phyloP scores from a whole-genome alignment of 345 rosid genomes.

The Citrus maxima region DNA sequence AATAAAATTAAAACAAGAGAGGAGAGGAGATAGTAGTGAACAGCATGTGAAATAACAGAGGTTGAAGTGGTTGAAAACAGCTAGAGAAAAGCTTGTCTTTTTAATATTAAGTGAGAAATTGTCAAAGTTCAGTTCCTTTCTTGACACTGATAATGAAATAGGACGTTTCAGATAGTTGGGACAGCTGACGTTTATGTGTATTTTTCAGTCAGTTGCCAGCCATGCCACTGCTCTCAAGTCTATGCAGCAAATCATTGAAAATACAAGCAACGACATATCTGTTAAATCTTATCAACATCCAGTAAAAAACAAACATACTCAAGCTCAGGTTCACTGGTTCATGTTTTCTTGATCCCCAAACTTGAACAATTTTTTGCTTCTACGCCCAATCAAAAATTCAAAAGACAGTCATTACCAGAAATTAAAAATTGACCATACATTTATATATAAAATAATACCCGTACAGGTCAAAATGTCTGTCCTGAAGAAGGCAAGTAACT shows the following conservation, averaged over 20 bases:
- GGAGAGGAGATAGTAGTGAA: not conserved
- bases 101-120: conserved; percentile 8
- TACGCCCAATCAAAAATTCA: not conserved
- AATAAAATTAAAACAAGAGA: not conserved
- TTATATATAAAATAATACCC: not conserved
- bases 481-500: conserved; percentile 4
- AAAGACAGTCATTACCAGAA: not conserved
- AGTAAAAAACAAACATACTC: conserved; percentile 1
- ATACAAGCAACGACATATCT: not conserved
- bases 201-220: not conserved
- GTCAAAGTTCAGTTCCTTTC: conserved; percentile 21
- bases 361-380: not conserved
- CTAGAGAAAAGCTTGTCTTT: conserved; percentile 6
- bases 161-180: not conserved
- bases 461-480: not conserved
- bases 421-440: not conserved
- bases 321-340: not conserved
- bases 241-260: not conserved
- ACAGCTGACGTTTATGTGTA: not conserved
- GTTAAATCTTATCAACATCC: not conserved
- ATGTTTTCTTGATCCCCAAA: not conserved
- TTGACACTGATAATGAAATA: conserved; percentile 11
- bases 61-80: conserved; percentile 30
- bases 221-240: not conserved
- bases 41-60: conserved; percentile 13